Evolutionary conservation across 2,329 filamentous ascomycete species (phyloP), one percentile per base, ranked within the genome.

Genomic region (Talaromyces amestolkiae): DNA sequence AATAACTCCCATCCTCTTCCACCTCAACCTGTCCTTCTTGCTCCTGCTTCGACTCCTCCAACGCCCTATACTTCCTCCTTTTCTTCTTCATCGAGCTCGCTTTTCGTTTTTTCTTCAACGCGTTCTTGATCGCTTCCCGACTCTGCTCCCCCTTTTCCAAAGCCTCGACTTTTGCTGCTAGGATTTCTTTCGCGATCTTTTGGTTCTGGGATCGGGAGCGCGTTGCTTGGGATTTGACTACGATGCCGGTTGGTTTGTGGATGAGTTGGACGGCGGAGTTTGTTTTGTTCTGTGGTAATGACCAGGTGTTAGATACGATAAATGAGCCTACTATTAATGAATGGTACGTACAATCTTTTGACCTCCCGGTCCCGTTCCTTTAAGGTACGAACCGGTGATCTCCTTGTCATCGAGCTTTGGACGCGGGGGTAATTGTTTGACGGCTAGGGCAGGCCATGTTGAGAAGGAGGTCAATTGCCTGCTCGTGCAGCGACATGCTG

Each of bases 181-280:
- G 83, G 49, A 96, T 81, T 69, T 88, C 83, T 47, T 93, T 86
- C 13, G 95, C 95, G 68, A 92, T 89, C 77, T 91, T 93, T 68
- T 93, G 87, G 76, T 99, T 99, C 78, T 96, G 91, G 65, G 86
- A 86, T 19, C 92, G 87, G 1, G 91, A 96, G 58, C 95, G 89
- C 9, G 95, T 98, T 22, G 90, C 92, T 79, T 99, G 95, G 64
- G 88, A 94, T 80, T 99, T 99, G 68, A 99, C 87, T 15, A 98
- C 93, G 62, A 97, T 87, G 67, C 94, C 94, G 0, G 93, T 96
- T 6, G 94, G 92, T 17, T 91, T 80, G 77, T 99, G 95, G 70
- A 90, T 95, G 41, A 99, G 84, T 76, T 99, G 95, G 2, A 97
- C 94, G 43, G 94, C 94, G 0, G 92, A 97, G 69, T 89, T 93